Evolutionary conservation across 1,284 basidiomycete genomes (phyloP).

Genomic region (Rhizopogon parksii): DNA sequence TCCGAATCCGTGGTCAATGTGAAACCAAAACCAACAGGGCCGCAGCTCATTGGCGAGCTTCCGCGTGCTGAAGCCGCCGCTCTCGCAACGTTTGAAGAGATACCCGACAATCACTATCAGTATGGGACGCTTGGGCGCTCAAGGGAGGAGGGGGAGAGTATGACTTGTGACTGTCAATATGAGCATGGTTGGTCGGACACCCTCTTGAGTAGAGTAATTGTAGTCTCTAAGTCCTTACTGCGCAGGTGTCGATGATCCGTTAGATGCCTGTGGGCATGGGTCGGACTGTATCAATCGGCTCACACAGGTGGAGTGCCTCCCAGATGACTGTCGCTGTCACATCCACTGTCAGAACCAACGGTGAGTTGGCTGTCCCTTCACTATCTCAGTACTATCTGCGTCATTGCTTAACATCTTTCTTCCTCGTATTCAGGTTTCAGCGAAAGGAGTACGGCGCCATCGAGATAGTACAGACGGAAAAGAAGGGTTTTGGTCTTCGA

Average conservation of each 20-base stretch:
- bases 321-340: constrained; percentile 82
- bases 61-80: constrained; percentile 73
- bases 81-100: constrained; percentile 65
- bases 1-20: constrained; percentile 24
- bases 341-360: constrained; percentile 88
- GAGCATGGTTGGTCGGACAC: constrained; percentile 59
- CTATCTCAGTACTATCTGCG: constrained; percentile 13
- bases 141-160: constrained; percentile 84
- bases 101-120: constrained; percentile 82
- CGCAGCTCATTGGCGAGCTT: constrained; percentile 73
- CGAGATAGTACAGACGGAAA: constrained; percentile 89
- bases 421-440: constrained; percentile 62
- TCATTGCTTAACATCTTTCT: constrained; percentile 1
- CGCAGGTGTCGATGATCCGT: constrained; percentile 50
- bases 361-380: constrained; percentile 39
- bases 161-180: constrained; percentile 88
- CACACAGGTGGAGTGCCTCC: constrained; percentile 93
- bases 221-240: constrained; percentile 22
- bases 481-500: constrained; percentile 92
- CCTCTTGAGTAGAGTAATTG: constrained; percentile 18
- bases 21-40: constrained; percentile 29
- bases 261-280: constrained; percentile 77
- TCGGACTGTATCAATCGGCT: constrained; percentile 97
- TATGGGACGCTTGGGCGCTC: constrained; percentile 82
- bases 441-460: constrained; percentile 80